Evolutionary conservation across 352 stramenopile species (phyloP).

Genomic region (Achlya hypogyna): DNA sequence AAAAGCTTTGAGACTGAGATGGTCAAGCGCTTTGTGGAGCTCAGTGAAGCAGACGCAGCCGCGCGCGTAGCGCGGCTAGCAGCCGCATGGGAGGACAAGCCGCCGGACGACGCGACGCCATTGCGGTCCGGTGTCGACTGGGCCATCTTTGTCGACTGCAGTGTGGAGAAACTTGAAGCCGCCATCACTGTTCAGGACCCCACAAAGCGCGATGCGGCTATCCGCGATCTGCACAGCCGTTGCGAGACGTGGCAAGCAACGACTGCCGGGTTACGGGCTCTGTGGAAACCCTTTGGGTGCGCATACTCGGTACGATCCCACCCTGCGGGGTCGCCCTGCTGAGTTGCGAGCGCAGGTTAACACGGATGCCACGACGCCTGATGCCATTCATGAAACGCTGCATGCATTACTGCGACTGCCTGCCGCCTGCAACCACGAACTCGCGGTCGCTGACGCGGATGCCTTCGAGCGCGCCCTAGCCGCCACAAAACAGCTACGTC

Average conservation of each 20-base stretch:
- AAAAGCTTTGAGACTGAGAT: constrained; percentile 17
- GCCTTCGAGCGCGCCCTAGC: neutral
- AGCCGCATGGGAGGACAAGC: constrained; percentile 2
- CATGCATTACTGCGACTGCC: neutral
- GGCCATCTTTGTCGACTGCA: constrained; percentile 4
- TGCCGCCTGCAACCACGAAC: neutral
- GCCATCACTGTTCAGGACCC: neutral
- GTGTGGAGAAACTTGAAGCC: neutral
- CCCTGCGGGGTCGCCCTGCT: neutral
- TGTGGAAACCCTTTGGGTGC: constrained; percentile 21
- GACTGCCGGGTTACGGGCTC: neutral
- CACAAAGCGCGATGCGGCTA: constrained; percentile 1
- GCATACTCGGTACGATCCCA: neutral
- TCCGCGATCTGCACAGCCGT: neutral
- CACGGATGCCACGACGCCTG: neutral
- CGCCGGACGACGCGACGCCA: neutral
- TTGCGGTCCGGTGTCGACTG: constrained; percentile 9
- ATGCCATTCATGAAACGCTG: constrained; percentile 1
- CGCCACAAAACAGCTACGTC: neutral
- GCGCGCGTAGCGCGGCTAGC: neutral
- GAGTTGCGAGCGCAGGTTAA: neutral
- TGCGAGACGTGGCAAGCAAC: neutral
- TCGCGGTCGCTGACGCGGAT: neutral
- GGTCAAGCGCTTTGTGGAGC: neutral
- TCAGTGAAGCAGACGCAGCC: neutral